Evolutionary conservation across 2,329 filamentous ascomycete genomes (phyloP).

Genomic region (Reticulascus tulasneorum): DNA sequence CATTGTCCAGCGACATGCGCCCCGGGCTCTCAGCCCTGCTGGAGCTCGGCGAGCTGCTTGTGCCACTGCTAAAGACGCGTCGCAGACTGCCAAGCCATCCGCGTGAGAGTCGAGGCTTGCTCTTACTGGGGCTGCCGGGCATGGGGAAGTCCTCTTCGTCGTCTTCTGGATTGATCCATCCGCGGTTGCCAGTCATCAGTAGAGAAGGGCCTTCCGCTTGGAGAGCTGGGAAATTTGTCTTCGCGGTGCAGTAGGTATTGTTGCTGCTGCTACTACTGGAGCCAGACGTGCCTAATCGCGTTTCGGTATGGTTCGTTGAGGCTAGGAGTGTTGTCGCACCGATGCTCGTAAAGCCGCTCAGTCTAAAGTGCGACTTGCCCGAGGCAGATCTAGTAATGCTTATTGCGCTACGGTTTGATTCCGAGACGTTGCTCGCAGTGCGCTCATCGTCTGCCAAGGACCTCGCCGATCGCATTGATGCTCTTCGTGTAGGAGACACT

Average conservation of each 20-base stretch:
- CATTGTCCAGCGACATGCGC: slow-evolving; percentile 25
- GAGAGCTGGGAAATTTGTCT: slow-evolving; percentile 46
- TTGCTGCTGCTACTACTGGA: slow-evolving; percentile 37
- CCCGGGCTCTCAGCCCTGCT: slow-evolving; percentile 16
- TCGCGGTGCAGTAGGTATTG: slow-evolving; percentile 49
- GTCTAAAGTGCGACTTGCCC: slow-evolving; percentile 1
- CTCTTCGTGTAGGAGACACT: slow-evolving; percentile 33
- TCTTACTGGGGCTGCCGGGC: slow-evolving; percentile 55
- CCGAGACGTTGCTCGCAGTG: slow-evolving; percentile 54
- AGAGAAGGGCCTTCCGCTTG: slow-evolving; percentile 50
- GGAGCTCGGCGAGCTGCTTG: slow-evolving; percentile 23
- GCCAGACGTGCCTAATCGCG: slow-evolving; percentile 19
- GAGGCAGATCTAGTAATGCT: slow-evolving; percentile 31
- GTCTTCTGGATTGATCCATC: slow-evolving; percentile 18
- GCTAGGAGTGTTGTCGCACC: slow-evolving; percentile 5
- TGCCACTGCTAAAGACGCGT: slow-evolving; percentile 53
- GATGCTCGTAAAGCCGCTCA: slow-evolving; percentile 22
- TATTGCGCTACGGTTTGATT: slow-evolving; percentile 44
- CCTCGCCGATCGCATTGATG: slow-evolving; percentile 29
- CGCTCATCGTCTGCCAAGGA: slow-evolving; percentile 41
- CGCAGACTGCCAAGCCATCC: slow-evolving; percentile 67
- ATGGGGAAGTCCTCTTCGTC: slow-evolving; percentile 24
- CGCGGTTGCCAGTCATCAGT: slow-evolving; percentile 28
- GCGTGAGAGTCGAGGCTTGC: slow-evolving; percentile 41
- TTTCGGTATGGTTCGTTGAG: slow-evolving; percentile 15